phyloP scores from a whole-genome alignment of 768 basidiomycete genomes.

The Heimioporus sp. region DNA sequence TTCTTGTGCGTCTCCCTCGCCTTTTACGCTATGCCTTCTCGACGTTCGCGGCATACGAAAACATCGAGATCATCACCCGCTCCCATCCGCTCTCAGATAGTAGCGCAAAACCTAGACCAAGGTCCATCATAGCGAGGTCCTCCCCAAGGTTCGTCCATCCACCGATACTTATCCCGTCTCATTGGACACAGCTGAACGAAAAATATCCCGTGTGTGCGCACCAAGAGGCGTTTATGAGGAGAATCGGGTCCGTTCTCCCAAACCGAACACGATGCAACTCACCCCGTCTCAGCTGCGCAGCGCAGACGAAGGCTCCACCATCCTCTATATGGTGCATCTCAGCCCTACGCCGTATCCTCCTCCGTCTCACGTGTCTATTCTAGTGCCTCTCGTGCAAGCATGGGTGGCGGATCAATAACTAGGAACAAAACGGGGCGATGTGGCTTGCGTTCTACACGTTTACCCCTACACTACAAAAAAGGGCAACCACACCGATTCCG shows the following conservation, averaged over 20 bases:
- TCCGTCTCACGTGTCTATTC: conserved; percentile 6
- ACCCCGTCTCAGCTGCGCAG: conserved; percentile 61
- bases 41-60: conserved; percentile 73
- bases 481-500: conserved; percentile 85
- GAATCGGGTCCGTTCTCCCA: conserved; percentile 59
- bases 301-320: conserved; percentile 92
- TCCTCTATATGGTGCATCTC: conserved; percentile 83
- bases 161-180: not conserved
- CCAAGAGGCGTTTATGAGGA: conserved; percentile 83
- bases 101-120: conserved; percentile 90
- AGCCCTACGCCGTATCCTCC: not conserved
- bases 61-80: conserved; percentile 83
- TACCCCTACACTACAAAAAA: conserved; percentile 51
- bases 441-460: conserved; percentile 27
- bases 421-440: conserved; percentile 4
- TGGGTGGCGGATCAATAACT: conserved; percentile 84
- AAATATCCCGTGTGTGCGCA: conserved; percentile 88
- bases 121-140: conserved; percentile 65
- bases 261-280: not conserved
- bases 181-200: conserved; percentile 66
- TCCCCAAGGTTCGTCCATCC: conserved; percentile 56
- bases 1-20: conserved; percentile 59
- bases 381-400: conserved; percentile 77
- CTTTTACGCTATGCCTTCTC: not conserved
- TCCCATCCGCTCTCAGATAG: conserved; percentile 84